Evolutionary conservation across 345 rosid species (phyloP).

Genomic region (Salix viminalis): DNA sequence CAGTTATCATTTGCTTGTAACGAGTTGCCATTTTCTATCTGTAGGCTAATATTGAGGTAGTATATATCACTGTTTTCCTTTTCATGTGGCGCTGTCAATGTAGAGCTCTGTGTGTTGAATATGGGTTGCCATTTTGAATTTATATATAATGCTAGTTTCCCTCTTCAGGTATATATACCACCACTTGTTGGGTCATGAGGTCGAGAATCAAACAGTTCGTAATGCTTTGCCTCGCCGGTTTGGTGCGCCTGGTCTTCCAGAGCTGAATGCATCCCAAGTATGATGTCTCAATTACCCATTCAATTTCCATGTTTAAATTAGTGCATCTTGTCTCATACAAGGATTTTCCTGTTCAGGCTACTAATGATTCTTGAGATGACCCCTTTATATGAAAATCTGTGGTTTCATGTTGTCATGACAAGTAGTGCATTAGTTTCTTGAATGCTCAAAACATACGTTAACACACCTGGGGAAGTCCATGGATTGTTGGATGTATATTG

Average conservation of each 20-base stretch:
- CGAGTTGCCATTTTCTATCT: background rate
- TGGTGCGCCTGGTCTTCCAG: slow-evolving; percentile 99
- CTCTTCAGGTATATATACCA: slow-evolving; percentile 81
- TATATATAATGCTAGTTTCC: slow-evolving; percentile 1
- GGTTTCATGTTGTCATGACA: background rate
- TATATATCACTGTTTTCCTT: background rate
- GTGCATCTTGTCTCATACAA: background rate
- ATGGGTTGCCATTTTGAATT: background rate
- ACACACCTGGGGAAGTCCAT: background rate
- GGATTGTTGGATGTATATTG: background rate
- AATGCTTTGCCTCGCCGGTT: slow-evolving; percentile 88
- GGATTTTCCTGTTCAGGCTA: background rate
- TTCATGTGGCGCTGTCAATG: background rate
- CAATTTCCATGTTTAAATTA: background rate
- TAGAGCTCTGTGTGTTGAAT: background rate
- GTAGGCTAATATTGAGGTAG: background rate
- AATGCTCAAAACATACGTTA: background rate
- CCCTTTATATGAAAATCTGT: background rate
- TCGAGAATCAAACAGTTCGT: slow-evolving; percentile 94
- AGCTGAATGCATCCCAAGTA: slow-evolving; percentile 99
- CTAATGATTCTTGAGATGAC: background rate
- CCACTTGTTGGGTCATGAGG: slow-evolving; percentile 96
- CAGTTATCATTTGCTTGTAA: background rate
- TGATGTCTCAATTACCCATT: background rate
- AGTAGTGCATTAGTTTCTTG: background rate